These are phyloP conservation scores for Fusarium buharicum DNA, from an alignment of 2,329 filamentous ascomycete genomes.

Conservation along the genomic window DNA sequence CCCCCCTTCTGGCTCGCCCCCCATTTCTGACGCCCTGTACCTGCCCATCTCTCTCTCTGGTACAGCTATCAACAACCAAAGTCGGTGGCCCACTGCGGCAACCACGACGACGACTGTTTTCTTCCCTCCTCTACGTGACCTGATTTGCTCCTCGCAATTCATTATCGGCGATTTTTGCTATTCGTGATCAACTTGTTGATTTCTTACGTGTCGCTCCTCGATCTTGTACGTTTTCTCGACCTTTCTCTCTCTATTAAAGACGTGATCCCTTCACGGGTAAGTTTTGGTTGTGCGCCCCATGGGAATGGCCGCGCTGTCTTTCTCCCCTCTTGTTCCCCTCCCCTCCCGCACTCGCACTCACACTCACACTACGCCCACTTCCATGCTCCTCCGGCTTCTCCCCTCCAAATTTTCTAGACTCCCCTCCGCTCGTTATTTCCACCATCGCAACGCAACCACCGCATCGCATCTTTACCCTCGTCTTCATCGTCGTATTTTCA, in stretches of 20 bases:
- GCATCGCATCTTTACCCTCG: constrained; percentile 31
- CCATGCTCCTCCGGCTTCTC: constrained; percentile 29
- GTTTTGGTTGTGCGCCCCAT: constrained; percentile 44
- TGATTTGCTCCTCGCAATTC: constrained; percentile 32
- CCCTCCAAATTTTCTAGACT: constrained; percentile 36
- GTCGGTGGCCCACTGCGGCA: constrained; percentile 49
- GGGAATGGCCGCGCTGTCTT: constrained; percentile 16
- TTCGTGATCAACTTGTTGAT: constrained; percentile 20
- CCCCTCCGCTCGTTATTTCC: constrained; percentile 28
- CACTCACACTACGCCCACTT: constrained; percentile 21
- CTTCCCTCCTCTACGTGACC: constrained; percentile 32
- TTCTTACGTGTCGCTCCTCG: constrained; percentile 22
- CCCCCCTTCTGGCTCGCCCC: constrained; percentile 32
- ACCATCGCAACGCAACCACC: constrained; percentile 25
- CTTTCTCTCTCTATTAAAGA: constrained; percentile 39
- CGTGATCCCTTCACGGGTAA: constrained; percentile 56
- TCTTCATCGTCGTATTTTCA: constrained; percentile 23
- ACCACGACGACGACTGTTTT: constrained; percentile 48
- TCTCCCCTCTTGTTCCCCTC: constrained; percentile 28
- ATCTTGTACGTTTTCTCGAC: constrained; percentile 34
- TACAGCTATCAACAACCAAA: constrained; percentile 43
- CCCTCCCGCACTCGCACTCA: constrained; percentile 26
- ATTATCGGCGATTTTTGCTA: constrained; percentile 27
- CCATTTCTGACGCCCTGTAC: constrained; percentile 43
- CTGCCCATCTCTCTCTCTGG: constrained; percentile 39